Evolutionary conservation across 306 rosid species (phyloP), one percentile per base, ranked within the genome.

Genomic region (Alnus rubra): DNA sequence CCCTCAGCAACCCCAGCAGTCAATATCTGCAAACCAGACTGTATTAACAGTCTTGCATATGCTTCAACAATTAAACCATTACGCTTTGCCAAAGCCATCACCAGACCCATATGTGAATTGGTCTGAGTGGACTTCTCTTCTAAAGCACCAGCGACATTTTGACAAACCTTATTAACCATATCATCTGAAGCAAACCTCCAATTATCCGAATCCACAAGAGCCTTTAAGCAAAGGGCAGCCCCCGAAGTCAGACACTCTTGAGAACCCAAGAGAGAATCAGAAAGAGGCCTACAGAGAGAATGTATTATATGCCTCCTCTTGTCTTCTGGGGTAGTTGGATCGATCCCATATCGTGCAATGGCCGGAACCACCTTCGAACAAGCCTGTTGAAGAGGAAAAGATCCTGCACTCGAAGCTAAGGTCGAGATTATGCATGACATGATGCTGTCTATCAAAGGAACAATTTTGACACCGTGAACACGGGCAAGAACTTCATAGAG

Each of bases 101-200:
- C 92, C 80, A 95, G 80, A 76, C 89, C 97, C 92, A 91, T 87
- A 71, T 88, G 98, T 7, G 92, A 82, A 80, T 92, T 91, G 35
- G 89, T 84, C 81, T 92, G 97, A 49, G 90, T 84, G 8, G 91
- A 83, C 47, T 89, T 88, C 82, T 88, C 92, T 73, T 90, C 95
- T 56, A 95, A 76, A 1, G 98, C 97, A 50, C 81, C 97, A 69
- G 96, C 88, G 39, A 90, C 96, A 82, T 87, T 91, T 76, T 88
- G 98, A 80, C 98, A 95, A 64, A 92, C 97, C 80, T 84, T 88
- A 65, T 90, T 92, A 44, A 91, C 94, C 92, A 91, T 88, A 77
- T 95, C 98, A 78, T 88, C 87, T 0, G 98, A 90, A 69, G 95
- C 92, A 49, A 89, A 95, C 55, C 97, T 88, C 98, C 98, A 92